Percentiles rank a stretch among this genome's conserved stretches.
Conservation (phyloP, 345 rosid genomes). For the Euphorbia lathyris region DNA sequence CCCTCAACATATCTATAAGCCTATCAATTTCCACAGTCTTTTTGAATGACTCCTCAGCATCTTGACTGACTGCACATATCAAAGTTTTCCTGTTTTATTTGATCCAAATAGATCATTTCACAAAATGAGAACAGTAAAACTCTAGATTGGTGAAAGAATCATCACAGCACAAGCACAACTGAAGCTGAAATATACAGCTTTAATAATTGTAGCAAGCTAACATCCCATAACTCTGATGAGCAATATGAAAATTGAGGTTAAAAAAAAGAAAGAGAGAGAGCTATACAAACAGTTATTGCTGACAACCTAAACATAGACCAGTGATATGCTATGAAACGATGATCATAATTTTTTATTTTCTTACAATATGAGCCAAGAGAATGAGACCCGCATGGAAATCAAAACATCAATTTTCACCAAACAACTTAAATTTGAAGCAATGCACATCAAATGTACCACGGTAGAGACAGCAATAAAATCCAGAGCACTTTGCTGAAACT, state of each 20-base stretch:
- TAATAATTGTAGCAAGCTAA: background rate
- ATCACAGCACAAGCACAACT: background rate
- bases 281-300: background rate
- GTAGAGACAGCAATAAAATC: background rate
- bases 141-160: background rate
- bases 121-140: conserved; percentile 11
- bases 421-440: background rate
- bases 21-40: conserved; percentile 83
- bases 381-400: no score
- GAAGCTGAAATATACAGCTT: background rate
- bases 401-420: no score
- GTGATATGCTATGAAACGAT: background rate
- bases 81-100: conserved; percentile 87
- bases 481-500: background rate
- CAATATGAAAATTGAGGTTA: background rate
- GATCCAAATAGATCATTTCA: conserved; percentile 43
- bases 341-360: background rate
- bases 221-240: background rate
- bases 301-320: background rate
- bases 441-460: background rate
- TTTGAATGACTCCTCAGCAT: conserved; percentile 81
- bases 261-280: background rate
- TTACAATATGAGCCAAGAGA: background rate
- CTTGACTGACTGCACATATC: conserved; percentile 75
- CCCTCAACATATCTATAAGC: conserved; percentile 70